Evolutionary conservation across 495 filamentous ascomycete species (phyloP).

Genomic region (Emericellopsis terricola): DNA sequence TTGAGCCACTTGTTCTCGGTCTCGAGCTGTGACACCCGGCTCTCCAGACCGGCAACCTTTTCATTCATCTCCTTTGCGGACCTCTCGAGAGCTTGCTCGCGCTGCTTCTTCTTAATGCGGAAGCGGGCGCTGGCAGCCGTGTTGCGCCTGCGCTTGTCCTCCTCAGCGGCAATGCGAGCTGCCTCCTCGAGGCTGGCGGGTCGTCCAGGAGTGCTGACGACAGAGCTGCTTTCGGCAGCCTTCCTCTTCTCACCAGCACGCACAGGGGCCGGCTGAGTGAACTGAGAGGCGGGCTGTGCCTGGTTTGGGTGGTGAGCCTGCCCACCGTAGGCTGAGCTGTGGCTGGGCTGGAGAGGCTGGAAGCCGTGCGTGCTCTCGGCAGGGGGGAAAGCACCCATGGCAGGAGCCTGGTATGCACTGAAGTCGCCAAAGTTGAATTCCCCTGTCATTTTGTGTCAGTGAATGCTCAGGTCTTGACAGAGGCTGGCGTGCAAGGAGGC

Average conservation of each 20-base stretch:
- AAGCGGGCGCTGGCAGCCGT: constrained; percentile 90
- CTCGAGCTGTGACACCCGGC: constrained; percentile 69
- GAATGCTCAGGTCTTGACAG: too few relatives aligned
- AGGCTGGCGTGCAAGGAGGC: too few relatives aligned
- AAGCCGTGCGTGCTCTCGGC: constrained; percentile 10
- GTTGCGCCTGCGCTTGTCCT: constrained; percentile 93
- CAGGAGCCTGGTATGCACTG: background rate
- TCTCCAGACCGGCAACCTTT: constrained; percentile 61
- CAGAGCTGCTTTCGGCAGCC: constrained; percentile 17
- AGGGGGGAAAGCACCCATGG: background rate
- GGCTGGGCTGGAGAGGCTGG: constrained; percentile 28
- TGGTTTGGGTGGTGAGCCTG: constrained; percentile 17
- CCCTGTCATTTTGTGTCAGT: constrained; percentile 22
- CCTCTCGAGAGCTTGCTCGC: constrained; percentile 83
- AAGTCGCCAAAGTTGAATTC: constrained; percentile 30
- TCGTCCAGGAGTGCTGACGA: too few relatives aligned
- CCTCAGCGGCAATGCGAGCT: constrained; percentile 68
- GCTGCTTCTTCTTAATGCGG: constrained; percentile 98
- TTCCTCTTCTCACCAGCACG: constrained; percentile 34
- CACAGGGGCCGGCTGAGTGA: constrained; percentile 19
- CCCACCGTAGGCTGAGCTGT: constrained; percentile 15
- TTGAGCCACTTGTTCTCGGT: constrained; percentile 96
- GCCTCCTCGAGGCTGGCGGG: constrained; percentile 44
- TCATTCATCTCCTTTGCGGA: constrained; percentile 81
- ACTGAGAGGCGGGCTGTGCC: constrained; percentile 20